phyloP scores from a whole-genome alignment of 208 protist genomes.

The Tritrichomonas musculus region DNA sequence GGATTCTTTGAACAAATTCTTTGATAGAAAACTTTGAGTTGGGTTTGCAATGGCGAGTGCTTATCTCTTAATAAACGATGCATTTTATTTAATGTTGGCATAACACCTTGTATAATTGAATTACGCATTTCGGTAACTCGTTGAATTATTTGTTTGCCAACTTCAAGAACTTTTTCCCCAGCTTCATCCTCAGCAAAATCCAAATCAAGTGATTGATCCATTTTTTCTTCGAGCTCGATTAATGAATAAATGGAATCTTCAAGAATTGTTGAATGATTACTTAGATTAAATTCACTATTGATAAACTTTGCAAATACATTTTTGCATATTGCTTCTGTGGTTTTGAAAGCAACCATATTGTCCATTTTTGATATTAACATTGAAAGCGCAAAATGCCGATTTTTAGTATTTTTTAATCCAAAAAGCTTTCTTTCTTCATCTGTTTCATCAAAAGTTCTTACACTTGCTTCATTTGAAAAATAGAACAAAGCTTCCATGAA shows the following conservation, averaged over 20 bases:
- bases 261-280: background rate
- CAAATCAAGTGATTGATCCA: background rate
- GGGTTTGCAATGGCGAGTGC: background rate
- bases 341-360: background rate
- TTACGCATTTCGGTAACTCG: background rate
- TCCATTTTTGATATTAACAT: background rate
- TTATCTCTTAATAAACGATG: background rate
- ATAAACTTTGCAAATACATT: background rate
- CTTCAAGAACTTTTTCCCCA: background rate
- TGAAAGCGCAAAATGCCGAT: background rate
- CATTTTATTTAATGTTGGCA: background rate
- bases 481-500: background rate
- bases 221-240: background rate
- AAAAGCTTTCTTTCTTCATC: background rate
- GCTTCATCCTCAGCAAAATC: background rate
- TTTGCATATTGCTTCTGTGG: background rate
- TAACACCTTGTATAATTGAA: background rate
- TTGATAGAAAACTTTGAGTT: background rate
- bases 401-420: background rate
- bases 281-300: background rate
- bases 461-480: background rate
- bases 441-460: background rate
- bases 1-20: background rate
- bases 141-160: background rate
- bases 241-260: background rate